Evolutionary conservation across 2,329 filamentous ascomycete genomes (phyloP).

Genomic region (Pestalotiopsis sp.): DNA sequence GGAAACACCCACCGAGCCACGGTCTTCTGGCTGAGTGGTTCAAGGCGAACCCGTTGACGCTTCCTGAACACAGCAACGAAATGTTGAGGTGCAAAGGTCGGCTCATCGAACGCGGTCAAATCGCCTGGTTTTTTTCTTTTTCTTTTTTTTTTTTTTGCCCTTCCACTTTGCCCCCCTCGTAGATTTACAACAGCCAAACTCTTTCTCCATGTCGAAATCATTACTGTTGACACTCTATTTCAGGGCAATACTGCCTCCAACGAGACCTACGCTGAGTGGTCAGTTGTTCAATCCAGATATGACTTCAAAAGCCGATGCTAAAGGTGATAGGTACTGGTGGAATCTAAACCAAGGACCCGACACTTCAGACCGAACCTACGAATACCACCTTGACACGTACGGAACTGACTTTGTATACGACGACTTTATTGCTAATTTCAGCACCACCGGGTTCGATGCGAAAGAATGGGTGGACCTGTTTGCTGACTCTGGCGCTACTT

Average conservation of each 20-base stretch:
- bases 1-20: no score
- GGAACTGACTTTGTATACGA: constrained; percentile 55
- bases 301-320: not conserved
- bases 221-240: not conserved
- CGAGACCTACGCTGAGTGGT: constrained; percentile 47
- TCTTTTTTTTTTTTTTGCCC: no score
- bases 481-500: constrained; percentile 38
- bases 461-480: constrained; percentile 44
- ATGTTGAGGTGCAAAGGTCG: no score
- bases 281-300: constrained; percentile 25
- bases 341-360: constrained; percentile 39
- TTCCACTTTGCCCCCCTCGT: no score
- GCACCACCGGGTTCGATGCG: constrained; percentile 48
- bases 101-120: no score
- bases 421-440: constrained; percentile 57
- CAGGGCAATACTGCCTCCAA: constrained; percentile 41
- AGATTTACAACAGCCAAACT: no score
- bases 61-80: no score
- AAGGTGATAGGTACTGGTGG: constrained; percentile 10
- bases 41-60: no score
- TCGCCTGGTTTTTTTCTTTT: no score
- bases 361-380: constrained; percentile 40
- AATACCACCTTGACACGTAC: constrained; percentile 52
- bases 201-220: not conserved
- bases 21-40: no score